Evolutionary conservation across 2,329 filamentous ascomycete genomes (phyloP).

Genomic region (Elsinoe arachidis): DNA sequence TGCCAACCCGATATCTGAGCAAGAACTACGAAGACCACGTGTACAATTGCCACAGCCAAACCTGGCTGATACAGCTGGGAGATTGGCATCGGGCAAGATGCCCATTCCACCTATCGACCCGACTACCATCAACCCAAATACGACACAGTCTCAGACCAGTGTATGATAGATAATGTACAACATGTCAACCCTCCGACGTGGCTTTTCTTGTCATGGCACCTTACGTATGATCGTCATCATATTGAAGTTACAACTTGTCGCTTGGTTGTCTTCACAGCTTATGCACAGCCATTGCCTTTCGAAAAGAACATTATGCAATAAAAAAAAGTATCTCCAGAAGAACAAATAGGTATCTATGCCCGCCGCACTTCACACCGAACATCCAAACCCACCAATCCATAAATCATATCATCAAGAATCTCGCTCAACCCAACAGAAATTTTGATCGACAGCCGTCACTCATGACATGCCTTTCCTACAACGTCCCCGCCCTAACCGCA

Average conservation of each 20-base stretch:
- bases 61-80: slow-evolving; percentile 13
- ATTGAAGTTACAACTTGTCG: not conserved
- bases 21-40: slow-evolving; percentile 73
- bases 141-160: slow-evolving; percentile 1
- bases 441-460: not conserved
- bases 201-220: not conserved
- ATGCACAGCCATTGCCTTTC: not conserved
- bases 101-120: slow-evolving; percentile 11
- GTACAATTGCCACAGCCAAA: slow-evolving; percentile 46
- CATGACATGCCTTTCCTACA: not conserved
- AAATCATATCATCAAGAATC: not conserved
- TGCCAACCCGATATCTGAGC: slow-evolving; percentile 67
- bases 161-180: not conserved
- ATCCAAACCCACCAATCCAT: not conserved
- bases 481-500: not conserved
- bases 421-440: not conserved
- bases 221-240: not conserved
- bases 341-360: slow-evolving; percentile 9
- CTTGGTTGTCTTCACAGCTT: not conserved
- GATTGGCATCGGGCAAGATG: slow-evolving; percentile 9
- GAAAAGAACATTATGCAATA: slow-evolving; percentile 6
- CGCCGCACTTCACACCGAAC: not conserved
- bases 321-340: not conserved
- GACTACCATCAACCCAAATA: not conserved
- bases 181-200: not conserved